A percentile compares a stretch with the other conserved stretches of the same genome.
Conservation (phyloP, 2,329 filamentous ascomycete genomes). For the Biscogniauxia mediterranea region DNA sequence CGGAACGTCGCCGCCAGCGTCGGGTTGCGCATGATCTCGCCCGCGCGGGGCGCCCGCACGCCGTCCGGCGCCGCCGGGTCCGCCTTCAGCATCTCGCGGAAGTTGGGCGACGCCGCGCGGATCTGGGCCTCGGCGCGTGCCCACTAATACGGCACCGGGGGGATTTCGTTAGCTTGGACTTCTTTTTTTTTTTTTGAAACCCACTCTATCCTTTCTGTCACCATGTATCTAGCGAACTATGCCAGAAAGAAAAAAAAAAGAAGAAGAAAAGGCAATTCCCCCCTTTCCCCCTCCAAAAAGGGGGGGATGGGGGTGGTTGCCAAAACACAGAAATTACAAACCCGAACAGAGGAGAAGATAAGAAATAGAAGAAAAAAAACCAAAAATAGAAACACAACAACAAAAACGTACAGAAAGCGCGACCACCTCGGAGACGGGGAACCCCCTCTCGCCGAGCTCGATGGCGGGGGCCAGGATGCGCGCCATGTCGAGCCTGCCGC, state of each 20-base stretch:
- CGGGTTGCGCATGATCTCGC: slow-evolving; percentile 88
- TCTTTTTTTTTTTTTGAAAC: background rate
- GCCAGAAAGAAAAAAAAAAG: no score
- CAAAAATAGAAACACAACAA: background rate
- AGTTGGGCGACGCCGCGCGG: slow-evolving; percentile 77
- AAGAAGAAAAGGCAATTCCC: no score
- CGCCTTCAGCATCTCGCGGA: slow-evolving; percentile 79
- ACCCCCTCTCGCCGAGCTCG: slow-evolving; percentile 81
- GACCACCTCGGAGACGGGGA: slow-evolving; percentile 81
- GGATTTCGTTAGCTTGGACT: background rate
- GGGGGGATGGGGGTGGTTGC: no score
- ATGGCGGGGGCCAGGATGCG: slow-evolving; percentile 83
- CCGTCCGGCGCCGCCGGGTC: slow-evolving; percentile 68
- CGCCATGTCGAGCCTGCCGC: slow-evolving; percentile 73
- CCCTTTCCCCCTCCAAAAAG: no score
- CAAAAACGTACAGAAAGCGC: slow-evolving; percentile 59
- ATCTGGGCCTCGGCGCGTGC: slow-evolving; percentile 59
- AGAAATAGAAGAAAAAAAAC: background rate
- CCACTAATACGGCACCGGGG: slow-evolving; percentile 59
- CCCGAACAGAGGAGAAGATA: no score
- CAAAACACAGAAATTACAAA: no score
- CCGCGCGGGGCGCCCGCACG: slow-evolving; percentile 70
- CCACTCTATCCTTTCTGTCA: no score
- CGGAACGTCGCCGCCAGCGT: slow-evolving; percentile 79
- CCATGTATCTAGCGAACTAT: no score